Percentiles rank a stretch among this genome's conserved stretches.
Evolutionary conservation across 140 eudicot species (phyloP).

Genomic region (Senecio squalidus): DNA sequence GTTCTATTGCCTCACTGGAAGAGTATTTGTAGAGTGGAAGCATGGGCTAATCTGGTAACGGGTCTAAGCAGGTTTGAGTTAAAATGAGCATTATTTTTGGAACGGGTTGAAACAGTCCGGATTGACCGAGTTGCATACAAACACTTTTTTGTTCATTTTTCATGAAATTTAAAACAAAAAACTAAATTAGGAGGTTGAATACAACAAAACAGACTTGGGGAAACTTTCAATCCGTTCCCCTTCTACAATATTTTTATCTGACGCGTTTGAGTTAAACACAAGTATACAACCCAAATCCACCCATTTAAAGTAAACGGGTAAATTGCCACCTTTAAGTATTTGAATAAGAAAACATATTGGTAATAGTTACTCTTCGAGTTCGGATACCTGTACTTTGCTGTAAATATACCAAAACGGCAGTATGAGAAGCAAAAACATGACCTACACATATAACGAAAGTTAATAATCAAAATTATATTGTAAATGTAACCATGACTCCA

Average conservation of each 20-base stretch:
- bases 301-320: background rate
- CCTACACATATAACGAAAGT: slow-evolving; percentile 37
- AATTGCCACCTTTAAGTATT: background rate
- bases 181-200: background rate
- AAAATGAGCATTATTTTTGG: too few relatives aligned
- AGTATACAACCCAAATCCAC: background rate
- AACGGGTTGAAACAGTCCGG: background rate
- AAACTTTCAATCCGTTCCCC: background rate
- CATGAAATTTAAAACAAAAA: background rate
- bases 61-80: background rate
- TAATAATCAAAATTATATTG: background rate
- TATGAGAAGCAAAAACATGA: slow-evolving; percentile 68
- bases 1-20: slow-evolving; percentile 6
- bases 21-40: background rate
- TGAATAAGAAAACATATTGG: background rate
- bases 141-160: background rate
- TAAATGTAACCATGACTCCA: slow-evolving; percentile 3
- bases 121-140: too few relatives aligned
- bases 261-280: background rate
- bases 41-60: background rate
- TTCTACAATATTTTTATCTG: background rate
- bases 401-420: slow-evolving; percentile 84
- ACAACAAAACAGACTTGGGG: background rate
- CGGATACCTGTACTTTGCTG: slow-evolving; percentile 74
- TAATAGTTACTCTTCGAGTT: slow-evolving; percentile 7